phyloP scores from a whole-genome alignment of 2,329 filamentous ascomycete genomes.

The Trichoderma koningiopsis region DNA sequence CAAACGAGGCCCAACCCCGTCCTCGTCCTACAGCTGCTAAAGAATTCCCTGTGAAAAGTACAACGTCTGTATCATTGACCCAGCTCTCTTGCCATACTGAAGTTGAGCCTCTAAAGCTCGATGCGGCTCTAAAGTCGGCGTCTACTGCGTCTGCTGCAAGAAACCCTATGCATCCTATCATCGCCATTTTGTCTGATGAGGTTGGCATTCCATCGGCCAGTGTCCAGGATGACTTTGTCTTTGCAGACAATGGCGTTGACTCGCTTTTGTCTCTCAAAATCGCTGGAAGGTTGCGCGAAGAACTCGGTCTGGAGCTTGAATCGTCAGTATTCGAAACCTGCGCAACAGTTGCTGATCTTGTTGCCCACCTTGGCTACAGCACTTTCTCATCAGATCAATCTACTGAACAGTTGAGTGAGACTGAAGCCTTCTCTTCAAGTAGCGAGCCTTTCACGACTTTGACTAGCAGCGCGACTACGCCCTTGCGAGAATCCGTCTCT shows the following conservation, averaged over 20 bases:
- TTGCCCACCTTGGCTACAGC: neutral
- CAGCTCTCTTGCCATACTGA: neutral
- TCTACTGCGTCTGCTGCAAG: conserved; percentile 1
- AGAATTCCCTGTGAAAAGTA: neutral
- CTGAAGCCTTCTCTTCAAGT: neutral
- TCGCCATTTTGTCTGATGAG: conserved; percentile 59
- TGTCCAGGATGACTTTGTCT: conserved; percentile 45
- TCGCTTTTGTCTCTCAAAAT: conserved; percentile 25
- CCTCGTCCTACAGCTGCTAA: neutral
- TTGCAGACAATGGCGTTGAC: conserved; percentile 22
- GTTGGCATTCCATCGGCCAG: conserved; percentile 56
- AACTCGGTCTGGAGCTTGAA: conserved; percentile 22
- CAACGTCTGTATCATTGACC: neutral
- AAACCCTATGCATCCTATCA: conserved; percentile 25
- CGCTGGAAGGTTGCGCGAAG: conserved; percentile 25
- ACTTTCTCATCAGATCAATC: neutral
- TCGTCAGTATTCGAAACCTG: conserved; percentile 12
- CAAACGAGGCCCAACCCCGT: neutral
- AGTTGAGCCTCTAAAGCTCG: conserved; percentile 10
- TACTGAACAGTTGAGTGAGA: neutral
- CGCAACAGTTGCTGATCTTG: conserved; percentile 9
- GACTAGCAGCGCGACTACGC: conserved; percentile 1
- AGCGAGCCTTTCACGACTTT: neutral
- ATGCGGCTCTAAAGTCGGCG: conserved; percentile 16
- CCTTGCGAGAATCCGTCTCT: neutral